These are phyloP conservation scores for Alloteropsis angusta DNA, from an alignment of 202 grass and related monocot genomes.

Conservation along the genomic window DNA sequence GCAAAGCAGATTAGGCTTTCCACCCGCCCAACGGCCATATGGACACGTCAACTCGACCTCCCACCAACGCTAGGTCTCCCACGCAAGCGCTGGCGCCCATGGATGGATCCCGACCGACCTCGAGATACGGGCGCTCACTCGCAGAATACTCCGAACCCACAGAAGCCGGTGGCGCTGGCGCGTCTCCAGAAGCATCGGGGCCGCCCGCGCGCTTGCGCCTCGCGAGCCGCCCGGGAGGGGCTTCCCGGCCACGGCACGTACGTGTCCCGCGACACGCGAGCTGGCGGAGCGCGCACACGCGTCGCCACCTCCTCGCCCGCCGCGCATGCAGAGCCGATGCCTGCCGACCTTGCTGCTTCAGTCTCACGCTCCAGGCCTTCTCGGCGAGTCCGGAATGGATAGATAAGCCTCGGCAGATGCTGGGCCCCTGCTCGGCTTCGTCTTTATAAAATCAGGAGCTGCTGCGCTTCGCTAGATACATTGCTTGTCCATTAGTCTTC, in stretches of 20 bases:
- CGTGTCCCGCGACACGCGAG: background rate
- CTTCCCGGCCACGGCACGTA: background rate
- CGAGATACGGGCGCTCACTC: no score
- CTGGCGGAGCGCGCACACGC: background rate
- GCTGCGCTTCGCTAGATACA: background rate
- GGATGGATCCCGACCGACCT: background rate
- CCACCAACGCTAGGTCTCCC: background rate
- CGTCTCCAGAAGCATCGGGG: background rate
- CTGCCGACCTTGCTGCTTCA: background rate
- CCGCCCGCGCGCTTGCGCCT: background rate
- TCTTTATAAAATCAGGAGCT: conserved; percentile 6
- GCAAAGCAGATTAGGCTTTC: no score
- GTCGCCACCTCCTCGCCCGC: background rate
- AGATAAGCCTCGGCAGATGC: background rate
- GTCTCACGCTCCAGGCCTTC: background rate
- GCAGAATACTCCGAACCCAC: background rate
- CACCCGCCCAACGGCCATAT: background rate
- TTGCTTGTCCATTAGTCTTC: background rate
- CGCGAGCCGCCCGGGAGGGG: no score
- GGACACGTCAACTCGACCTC: background rate
- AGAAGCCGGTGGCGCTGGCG: background rate
- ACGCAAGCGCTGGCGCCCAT: background rate
- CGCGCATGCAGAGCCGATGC: background rate
- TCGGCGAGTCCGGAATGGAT: background rate
- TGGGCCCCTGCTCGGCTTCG: background rate